Evolutionary conservation across 345 rosid species (phyloP), one percentile per base, ranked within the genome.

Genomic region (Populus pruinosa): DNA sequence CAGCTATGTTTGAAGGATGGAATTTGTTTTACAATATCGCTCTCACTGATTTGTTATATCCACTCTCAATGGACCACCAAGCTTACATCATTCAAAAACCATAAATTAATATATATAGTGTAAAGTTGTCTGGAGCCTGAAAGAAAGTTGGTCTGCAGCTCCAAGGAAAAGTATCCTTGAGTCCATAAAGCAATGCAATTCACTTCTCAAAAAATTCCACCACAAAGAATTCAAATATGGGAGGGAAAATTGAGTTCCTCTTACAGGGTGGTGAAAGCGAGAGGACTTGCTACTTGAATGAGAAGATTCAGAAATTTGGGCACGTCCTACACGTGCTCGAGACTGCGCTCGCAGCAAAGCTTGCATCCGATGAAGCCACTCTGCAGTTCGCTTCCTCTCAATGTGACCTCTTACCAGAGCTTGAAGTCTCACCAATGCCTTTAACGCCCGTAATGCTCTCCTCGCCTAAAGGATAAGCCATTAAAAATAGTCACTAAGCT

Each of bases 321-420:
- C 77, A 25, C 94, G 88, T 49, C 85, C 89, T 2, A 88, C 87
- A 65, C 94, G 90, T 3, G 97, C 89, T 63, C 96, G 91, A 63
- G 90, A 87, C 83, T 96, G 97, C 55, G 89, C 91, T 64, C 91
- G 89, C 81, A 91, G 77, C 84, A 94, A 65, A 31, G 96, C 87
- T 47, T 92, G 99, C 97, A 94, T 92, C 77, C 85, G 62, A 12
- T 84, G 88, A 61, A 89, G 76, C 91, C 89, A 84, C 33, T 82
- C 84, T 5, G 87, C 71, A 36, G 85, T 86, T 78, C 88, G 83
- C 86, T 94, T 96, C 76, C 99, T 83, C 84, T 89, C 91, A 5
- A 94, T 88, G 76, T 94, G 93, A 14, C 99, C 97, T 85, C 99
- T 91, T n/a, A 92, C 97, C 44, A 92, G 81, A 0, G 98, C 98